These are phyloP conservation scores for Xylaria sp. DNA, from an alignment of 2,329 filamentous ascomycete species.

Conservation along the genomic window DNA sequence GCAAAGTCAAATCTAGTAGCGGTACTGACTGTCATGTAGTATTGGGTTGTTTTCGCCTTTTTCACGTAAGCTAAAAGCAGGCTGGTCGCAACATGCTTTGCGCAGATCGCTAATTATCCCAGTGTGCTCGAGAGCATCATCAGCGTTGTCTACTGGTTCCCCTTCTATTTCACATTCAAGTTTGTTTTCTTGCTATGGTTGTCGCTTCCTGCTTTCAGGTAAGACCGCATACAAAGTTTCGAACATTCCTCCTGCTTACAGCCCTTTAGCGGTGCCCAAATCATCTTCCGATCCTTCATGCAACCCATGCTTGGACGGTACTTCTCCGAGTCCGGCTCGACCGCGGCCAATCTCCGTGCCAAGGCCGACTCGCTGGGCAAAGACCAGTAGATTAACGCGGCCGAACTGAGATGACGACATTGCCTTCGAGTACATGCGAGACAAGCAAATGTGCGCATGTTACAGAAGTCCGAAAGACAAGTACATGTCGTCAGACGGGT, in stretches of 20 bases:
- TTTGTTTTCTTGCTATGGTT: slow-evolving; percentile 98
- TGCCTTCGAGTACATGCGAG: slow-evolving; percentile 33
- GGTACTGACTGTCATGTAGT: slow-evolving; percentile 60
- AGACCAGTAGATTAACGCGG: slow-evolving; percentile 63
- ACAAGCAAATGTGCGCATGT: slow-evolving; percentile 38
- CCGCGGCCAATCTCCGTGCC: slow-evolving; percentile 86
- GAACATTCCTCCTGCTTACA: slow-evolving; percentile 32
- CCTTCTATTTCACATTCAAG: slow-evolving; percentile 99
- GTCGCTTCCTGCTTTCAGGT: slow-evolving; percentile 93
- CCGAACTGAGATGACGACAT: slow-evolving; percentile 32
- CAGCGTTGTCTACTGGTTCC: slow-evolving; percentile 91
- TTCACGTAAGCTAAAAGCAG: slow-evolving; percentile 67
- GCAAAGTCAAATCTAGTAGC: slow-evolving; percentile 16
- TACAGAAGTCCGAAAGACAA: slow-evolving; percentile 36
- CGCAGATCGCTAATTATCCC: slow-evolving; percentile 32
- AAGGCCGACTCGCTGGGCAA: slow-evolving; percentile 84
- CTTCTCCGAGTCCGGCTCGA: slow-evolving; percentile 77
- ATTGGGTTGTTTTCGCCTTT: slow-evolving; percentile 88
- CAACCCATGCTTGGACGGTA: slow-evolving; percentile 91
- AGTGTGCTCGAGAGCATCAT: slow-evolving; percentile 83
- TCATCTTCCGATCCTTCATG: slow-evolving; percentile 96
- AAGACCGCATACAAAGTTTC: slow-evolving; percentile 52
- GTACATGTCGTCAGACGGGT: slow-evolving; percentile 28
- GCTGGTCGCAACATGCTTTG: slow-evolving; percentile 6
- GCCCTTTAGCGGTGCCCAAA: slow-evolving; percentile 80